Conservation (phyloP, 2,329 filamentous ascomycete genomes). For the Claviceps sp. region DNA sequence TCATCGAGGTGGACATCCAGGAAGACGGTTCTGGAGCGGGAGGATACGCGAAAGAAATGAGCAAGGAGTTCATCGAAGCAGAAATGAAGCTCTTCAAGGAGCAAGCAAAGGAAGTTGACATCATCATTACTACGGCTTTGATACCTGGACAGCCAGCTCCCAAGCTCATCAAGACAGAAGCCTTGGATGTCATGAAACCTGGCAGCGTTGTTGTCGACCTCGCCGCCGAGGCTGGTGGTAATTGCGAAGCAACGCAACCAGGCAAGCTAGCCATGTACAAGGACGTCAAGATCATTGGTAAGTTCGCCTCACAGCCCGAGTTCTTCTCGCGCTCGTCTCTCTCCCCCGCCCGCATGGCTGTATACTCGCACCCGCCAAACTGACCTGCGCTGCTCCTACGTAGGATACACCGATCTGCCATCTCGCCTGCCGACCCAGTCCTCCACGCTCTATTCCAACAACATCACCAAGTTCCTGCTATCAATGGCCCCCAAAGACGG, state of each 20-base stretch:
- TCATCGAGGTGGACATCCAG: constrained; percentile 71
- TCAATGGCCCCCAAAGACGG: constrained; percentile 70
- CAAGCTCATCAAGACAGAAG: constrained; percentile 67
- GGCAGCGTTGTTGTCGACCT: constrained; percentile 81
- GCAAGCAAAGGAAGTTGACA: constrained; percentile 77
- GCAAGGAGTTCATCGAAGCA: constrained; percentile 80
- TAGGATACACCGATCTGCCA: constrained; percentile 74
- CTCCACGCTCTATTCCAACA: constrained; percentile 84
- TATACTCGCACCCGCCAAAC: not conserved
- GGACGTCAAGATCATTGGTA: constrained; percentile 73
- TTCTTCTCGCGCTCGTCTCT: not conserved
- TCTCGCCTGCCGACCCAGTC: constrained; percentile 79
- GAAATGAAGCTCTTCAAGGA: constrained; percentile 89
- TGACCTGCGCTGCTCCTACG: not conserved
- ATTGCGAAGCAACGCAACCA: constrained; percentile 69
- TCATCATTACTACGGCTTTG: constrained; percentile 83
- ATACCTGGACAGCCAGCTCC: constrained; percentile 77
- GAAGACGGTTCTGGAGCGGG: constrained; percentile 77
- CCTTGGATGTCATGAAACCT: constrained; percentile 76
- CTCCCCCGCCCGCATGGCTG: not conserved
- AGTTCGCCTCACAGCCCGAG: constrained; percentile 13
- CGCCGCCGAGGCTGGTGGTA: constrained; percentile 76
- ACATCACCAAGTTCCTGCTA: constrained; percentile 77
- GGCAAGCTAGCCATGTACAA: constrained; percentile 59
- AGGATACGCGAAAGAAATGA: constrained; percentile 90